Evolutionary conservation across 1,284 basidiomycete genomes (phyloP).

Genomic region (Ustilago trichophora): DNA sequence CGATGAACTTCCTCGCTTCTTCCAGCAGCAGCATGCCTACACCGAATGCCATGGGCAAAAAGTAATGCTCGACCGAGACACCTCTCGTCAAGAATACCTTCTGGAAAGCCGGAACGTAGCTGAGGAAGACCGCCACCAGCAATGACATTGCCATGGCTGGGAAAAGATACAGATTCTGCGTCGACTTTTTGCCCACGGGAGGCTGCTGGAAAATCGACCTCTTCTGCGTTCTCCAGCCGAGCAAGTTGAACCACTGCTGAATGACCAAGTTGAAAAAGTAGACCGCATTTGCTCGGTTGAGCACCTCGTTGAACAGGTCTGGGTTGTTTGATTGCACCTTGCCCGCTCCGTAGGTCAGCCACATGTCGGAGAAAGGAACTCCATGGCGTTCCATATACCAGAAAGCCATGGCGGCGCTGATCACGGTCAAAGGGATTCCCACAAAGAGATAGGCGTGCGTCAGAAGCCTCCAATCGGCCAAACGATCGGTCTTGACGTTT

Average conservation of each 20-base stretch:
- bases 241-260: slow-evolving; percentile 73
- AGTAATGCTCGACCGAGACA: slow-evolving; percentile 71
- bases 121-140: slow-evolving; percentile 42
- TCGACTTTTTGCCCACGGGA: slow-evolving; percentile 27
- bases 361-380: slow-evolving; percentile 66
- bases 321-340: slow-evolving; percentile 65
- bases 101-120: slow-evolving; percentile 39
- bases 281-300: slow-evolving; percentile 64
- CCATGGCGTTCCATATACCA: slow-evolving; percentile 68
- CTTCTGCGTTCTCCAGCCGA: slow-evolving; percentile 69
- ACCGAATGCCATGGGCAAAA: slow-evolving; percentile 69
- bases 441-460: slow-evolving; percentile 75
- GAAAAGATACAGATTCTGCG: slow-evolving; percentile 43
- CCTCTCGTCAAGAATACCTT: slow-evolving; percentile 21
- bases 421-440: slow-evolving; percentile 71
- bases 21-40: slow-evolving; percentile 65
- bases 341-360: slow-evolving; percentile 70
- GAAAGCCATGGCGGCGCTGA: slow-evolving; percentile 69
- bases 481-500: slow-evolving; percentile 71
- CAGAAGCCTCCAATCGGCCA: slow-evolving; percentile 71
- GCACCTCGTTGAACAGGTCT: slow-evolving; percentile 66
- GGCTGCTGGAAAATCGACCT: slow-evolving; percentile 65
- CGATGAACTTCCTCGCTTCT: slow-evolving; percentile 57
- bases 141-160: slow-evolving; percentile 43
- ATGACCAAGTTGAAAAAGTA: slow-evolving; percentile 75